phyloP scores from a whole-genome alignment of 768 basidiomycete genomes.

The Neoboletus subvelutipes region DNA sequence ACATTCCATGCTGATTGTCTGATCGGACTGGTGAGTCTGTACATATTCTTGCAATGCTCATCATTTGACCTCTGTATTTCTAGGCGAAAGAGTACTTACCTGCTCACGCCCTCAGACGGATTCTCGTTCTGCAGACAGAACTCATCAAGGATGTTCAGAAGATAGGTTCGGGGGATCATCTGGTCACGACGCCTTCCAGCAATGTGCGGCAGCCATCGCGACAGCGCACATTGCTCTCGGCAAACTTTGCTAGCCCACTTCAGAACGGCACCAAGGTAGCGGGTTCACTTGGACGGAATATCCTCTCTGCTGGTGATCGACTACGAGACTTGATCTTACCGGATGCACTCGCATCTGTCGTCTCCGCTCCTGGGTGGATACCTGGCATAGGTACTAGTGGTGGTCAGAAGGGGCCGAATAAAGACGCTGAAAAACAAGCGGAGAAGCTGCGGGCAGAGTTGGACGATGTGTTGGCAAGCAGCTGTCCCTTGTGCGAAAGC shows the following conservation, averaged over 20 bases:
- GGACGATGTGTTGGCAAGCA: constrained; percentile 85
- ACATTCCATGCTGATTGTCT: constrained; percentile 97
- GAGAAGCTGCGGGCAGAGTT: constrained; percentile 80
- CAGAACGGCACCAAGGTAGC: constrained; percentile 67
- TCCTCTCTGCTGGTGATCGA: constrained; percentile 86
- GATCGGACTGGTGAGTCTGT: constrained; percentile 77
- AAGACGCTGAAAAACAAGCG: constrained; percentile 56
- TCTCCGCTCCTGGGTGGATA: constrained; percentile 78
- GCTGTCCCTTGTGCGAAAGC: constrained; percentile 91
- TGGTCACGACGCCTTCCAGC: constrained; percentile 33
- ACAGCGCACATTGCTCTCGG: constrained; percentile 71
- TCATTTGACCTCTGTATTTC: constrained; percentile 2
- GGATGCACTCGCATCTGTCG: constrained; percentile 84
- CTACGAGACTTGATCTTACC: constrained; percentile 92
- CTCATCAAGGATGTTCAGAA: constrained; percentile 58
- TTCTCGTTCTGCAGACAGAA: constrained; percentile 82
- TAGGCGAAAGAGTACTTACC: constrained; percentile 94
- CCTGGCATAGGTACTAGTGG: constrained; percentile 57
- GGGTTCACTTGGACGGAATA: constrained; percentile 69
- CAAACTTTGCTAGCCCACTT: constrained; percentile 62
- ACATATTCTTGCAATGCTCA: not conserved
- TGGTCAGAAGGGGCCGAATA: constrained; percentile 43
- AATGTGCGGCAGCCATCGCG: constrained; percentile 44
- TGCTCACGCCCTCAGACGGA: constrained; percentile 75
- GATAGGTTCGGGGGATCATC: constrained; percentile 33